Evolutionary conservation across 176 grass and related monocot species (phyloP).

Genomic region (Oryza coarctata): DNA sequence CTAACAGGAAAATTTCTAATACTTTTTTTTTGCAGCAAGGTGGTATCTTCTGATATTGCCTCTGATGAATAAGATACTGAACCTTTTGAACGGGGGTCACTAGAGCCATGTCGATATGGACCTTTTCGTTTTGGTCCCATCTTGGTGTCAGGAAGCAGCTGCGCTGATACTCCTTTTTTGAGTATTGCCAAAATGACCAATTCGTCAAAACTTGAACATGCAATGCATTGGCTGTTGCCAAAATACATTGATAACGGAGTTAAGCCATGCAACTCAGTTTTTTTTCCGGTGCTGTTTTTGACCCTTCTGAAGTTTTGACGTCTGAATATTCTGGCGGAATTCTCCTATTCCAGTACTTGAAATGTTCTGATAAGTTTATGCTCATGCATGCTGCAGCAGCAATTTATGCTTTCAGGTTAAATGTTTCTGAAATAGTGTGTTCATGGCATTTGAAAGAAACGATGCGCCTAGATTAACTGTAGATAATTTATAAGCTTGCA

Average conservation of each 20-base stretch:
- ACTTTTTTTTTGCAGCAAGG: slow-evolving; percentile 27
- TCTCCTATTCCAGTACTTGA: neutral
- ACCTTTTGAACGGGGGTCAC: neutral
- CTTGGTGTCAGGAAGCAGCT: slow-evolving; percentile 9
- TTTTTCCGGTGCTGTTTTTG: neutral
- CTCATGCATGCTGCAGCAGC: neutral
- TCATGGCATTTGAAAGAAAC: neutral
- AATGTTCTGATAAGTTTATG: neutral
- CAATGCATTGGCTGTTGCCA: neutral
- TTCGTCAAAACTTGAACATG: neutral
- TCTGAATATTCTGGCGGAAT: neutral
- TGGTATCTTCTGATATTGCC: slow-evolving; percentile 41
- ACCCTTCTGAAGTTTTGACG: neutral
- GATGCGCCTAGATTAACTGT: neutral
- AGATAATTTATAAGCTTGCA: neutral
- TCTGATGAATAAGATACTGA: slow-evolving; percentile 39
- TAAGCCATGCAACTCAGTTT: neutral
- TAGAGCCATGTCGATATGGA: slow-evolving; percentile 31
- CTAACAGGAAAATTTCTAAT: slow-evolving; percentile 2
- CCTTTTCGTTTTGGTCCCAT: neutral
- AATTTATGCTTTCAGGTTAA: neutral
- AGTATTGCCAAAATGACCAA: slow-evolving; percentile 19
- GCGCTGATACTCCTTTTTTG: neutral
- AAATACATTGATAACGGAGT: slow-evolving; percentile 1
- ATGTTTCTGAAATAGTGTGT: neutral